These are phyloP conservation scores for Epithele typhae DNA, from an alignment of 768 basidiomycete genomes.

Conservation along the genomic window DNA sequence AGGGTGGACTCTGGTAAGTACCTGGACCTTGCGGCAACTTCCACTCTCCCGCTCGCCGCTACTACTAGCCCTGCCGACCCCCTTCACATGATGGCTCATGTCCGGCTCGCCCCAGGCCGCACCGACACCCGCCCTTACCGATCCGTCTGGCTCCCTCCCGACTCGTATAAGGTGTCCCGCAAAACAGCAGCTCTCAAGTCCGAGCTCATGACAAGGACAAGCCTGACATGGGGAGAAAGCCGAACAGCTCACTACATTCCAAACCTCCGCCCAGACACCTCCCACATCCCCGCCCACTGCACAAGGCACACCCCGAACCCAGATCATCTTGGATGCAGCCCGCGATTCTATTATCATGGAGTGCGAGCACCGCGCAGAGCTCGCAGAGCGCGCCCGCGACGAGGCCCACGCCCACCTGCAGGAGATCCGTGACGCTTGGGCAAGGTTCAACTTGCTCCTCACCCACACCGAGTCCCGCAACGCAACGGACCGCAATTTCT, in stretches of 20 bases:
- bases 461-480: conserved; percentile 39
- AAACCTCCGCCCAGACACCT: conserved; percentile 19
- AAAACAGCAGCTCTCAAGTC: conserved; percentile 48
- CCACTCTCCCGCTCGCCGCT: conserved; percentile 8
- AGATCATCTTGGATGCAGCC: conserved; percentile 28
- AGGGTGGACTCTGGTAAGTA: no score
- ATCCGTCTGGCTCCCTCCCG: conserved; percentile 8
- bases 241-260: conserved; percentile 38
- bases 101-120: conserved; percentile 22
- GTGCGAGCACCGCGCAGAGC: conserved; percentile 42
- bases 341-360: conserved; percentile 38
- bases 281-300: conserved; percentile 17
- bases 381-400: conserved; percentile 50
- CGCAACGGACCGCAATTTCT: conserved; percentile 46
- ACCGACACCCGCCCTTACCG: conserved; percentile 9
- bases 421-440: conserved; percentile 42
- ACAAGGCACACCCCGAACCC: conserved; percentile 12
- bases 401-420: conserved; percentile 48
- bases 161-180: conserved; percentile 43
- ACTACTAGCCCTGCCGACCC: conserved; percentile 6
- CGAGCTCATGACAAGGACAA: conserved; percentile 38
- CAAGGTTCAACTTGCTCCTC: conserved; percentile 46
- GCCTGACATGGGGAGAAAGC: conserved; percentile 53
- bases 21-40: no score
- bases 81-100: conserved; percentile 9